Percentiles rank a stretch among this genome's conserved stretches.
Conservation (phyloP, 2,329 filamentous ascomycete genomes). For the Neofusicoccum sp. region DNA sequence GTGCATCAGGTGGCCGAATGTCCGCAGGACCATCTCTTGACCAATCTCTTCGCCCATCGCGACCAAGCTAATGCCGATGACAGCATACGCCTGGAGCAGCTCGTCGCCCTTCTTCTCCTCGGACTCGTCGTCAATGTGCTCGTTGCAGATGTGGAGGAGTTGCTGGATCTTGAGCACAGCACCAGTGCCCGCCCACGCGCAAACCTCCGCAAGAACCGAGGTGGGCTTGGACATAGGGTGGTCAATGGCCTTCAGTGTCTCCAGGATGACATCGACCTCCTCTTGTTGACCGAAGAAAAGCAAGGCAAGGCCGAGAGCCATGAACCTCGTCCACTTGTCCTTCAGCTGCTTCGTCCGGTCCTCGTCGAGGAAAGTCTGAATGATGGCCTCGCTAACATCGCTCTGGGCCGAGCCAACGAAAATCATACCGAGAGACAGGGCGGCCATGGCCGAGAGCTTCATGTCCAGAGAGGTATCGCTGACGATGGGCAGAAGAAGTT, state of each 20-base stretch:
- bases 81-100: conserved; percentile 91
- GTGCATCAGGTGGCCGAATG: conserved; percentile 98
- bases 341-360: conserved; percentile 87
- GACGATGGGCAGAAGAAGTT: conserved; percentile 82
- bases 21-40: conserved; percentile 96
- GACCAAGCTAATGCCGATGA: conserved; percentile 88
- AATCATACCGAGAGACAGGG: conserved; percentile 82
- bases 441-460: conserved; percentile 95
- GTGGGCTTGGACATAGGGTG: conserved; percentile 98
- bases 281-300: conserved; percentile 96
- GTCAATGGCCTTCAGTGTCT: conserved; percentile 94
- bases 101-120: conserved; percentile 91
- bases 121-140: conserved; percentile 90
- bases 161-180: conserved; percentile 97
- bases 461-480: conserved; percentile 81
- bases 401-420: conserved; percentile 91
- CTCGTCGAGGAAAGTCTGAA: conserved; percentile 90
- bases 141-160: conserved; percentile 95
- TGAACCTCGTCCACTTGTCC: conserved; percentile 97
- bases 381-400: conserved; percentile 87
- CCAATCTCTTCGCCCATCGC: conserved; percentile 98
- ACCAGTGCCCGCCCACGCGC: conserved; percentile 96
- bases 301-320: conserved; percentile 87
- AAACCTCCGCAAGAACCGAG: conserved; percentile 89
- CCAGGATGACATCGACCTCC: conserved; percentile 96